Conservation (phyloP, 257 asterid species). For the Przewalskia tangutica region DNA sequence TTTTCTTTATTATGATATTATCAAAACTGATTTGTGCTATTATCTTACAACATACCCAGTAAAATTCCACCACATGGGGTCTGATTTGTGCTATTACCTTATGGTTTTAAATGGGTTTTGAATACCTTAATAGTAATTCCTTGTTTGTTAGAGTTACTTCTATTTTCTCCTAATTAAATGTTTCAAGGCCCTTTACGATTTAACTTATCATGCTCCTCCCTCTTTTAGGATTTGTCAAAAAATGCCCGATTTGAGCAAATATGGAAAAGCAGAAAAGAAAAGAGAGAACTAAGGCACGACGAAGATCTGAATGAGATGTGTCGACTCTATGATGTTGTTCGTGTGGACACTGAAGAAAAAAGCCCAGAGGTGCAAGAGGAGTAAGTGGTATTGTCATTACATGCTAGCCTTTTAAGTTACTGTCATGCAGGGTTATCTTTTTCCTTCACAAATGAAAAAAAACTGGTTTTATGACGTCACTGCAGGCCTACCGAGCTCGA, state of each 20-base stretch:
- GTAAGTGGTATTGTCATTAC: conserved; percentile 9
- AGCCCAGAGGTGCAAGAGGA: conserved; percentile 24
- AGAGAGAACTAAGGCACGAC: conserved; percentile 28
- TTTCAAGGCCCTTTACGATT: background rate
- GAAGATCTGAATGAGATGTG: conserved; percentile 51
- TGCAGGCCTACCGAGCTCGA: conserved; percentile 49
- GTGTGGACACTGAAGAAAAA: conserved; percentile 62
- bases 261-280: conserved; percentile 82
- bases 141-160: background rate
- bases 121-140: background rate
- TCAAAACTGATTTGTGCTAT: background rate
- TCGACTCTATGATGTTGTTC: conserved; percentile 70
- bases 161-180: background rate
- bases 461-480: background rate
- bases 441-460: background rate
- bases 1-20: background rate
- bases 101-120: background rate
- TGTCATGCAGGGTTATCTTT: background rate
- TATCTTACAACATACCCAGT: no score
- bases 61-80: no score
- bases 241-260: conserved; percentile 94
- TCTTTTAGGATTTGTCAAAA: conserved; percentile 47
- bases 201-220: background rate
- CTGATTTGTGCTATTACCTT: background rate
- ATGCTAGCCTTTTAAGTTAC: background rate